Percentiles rank a stretch among this genome's conserved stretches.
Evolutionary conservation across 176 grass and related monocot genomes (phyloP).

Genomic region (Rhynchospora tenuis): DNA sequence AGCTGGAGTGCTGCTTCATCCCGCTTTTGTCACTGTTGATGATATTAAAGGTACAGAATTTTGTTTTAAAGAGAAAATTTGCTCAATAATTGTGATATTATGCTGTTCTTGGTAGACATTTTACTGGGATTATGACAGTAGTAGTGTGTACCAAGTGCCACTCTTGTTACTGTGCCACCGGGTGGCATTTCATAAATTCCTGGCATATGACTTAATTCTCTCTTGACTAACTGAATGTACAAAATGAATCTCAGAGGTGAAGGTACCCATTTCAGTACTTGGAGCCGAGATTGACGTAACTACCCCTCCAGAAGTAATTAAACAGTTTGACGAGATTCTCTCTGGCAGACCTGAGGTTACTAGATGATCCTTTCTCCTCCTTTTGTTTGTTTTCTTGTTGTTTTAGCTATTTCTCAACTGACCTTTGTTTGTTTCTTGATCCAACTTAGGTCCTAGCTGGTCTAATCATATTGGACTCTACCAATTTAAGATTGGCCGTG

Average conservation of each 20-base stretch:
- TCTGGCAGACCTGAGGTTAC: constrained; percentile 27
- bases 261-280: constrained; percentile 32
- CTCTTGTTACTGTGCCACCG: neutral
- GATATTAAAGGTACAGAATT: constrained; percentile 31
- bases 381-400: too few relatives aligned
- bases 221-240: constrained; percentile 1
- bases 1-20: constrained; percentile 33
- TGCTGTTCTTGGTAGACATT: neutral
- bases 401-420: neutral
- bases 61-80: neutral
- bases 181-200: neutral
- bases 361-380: neutral
- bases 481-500: neutral
- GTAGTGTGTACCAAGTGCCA: neutral
- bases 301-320: constrained; percentile 28
- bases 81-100: neutral
- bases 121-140: neutral
- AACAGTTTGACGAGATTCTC: constrained; percentile 38
- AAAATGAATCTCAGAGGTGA: constrained; percentile 24
- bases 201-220: neutral
- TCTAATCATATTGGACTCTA: neutral
- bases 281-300: constrained; percentile 32
- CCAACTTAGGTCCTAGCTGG: neutral
- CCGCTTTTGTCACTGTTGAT: constrained; percentile 34
- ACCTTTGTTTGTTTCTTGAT: neutral